A percentile compares a stretch with the other conserved stretches of the same genome.
phyloP scores from a whole-genome alignment of 257 asterid genomes.

The Buddleja alternifolia region DNA sequence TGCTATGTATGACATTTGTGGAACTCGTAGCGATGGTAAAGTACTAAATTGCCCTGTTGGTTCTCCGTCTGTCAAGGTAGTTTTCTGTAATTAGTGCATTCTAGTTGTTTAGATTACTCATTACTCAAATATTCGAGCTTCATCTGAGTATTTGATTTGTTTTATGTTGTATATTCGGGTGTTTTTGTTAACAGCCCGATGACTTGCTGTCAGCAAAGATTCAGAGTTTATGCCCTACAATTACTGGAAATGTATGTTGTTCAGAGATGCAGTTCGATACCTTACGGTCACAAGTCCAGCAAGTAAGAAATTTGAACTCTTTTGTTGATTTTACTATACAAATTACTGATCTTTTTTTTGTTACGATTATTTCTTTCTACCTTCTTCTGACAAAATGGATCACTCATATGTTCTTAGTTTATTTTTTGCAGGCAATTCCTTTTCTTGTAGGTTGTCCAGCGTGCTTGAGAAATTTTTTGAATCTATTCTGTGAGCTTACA shows the following conservation, averaged over 20 bases:
- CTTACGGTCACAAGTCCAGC: conserved; percentile 88
- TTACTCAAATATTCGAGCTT: background rate
- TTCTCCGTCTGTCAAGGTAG: conserved; percentile 74
- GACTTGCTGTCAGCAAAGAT: conserved; percentile 80
- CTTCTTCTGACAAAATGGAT: conserved; percentile 1
- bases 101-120: conserved; percentile 17
- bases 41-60: conserved; percentile 86
- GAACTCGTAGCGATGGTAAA: conserved; percentile 83
- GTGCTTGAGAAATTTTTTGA: conserved; percentile 96
- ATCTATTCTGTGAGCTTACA: conserved; percentile 96
- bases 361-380: conserved; percentile 5
- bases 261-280: conserved; percentile 86
- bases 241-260: conserved; percentile 91
- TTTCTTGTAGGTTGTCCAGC: conserved; percentile 99
- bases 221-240: conserved; percentile 96
- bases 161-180: conserved; percentile 2
- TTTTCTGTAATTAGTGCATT: no score
- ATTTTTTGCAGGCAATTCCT: conserved; percentile 88
- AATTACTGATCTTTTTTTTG: background rate
- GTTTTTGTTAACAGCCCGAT: conserved; percentile 61
- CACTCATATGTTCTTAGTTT: conserved; percentile 35
- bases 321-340: background rate
- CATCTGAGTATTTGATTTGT: conserved; percentile 19
- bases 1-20: conserved; percentile 93
- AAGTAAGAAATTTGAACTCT: conserved; percentile 56